A percentile compares a stretch with the other conserved stretches of the same genome.
These are phyloP conservation scores for Fraxinus floribunda DNA, from an alignment of 305 asterid species.

Conservation along the genomic window DNA sequence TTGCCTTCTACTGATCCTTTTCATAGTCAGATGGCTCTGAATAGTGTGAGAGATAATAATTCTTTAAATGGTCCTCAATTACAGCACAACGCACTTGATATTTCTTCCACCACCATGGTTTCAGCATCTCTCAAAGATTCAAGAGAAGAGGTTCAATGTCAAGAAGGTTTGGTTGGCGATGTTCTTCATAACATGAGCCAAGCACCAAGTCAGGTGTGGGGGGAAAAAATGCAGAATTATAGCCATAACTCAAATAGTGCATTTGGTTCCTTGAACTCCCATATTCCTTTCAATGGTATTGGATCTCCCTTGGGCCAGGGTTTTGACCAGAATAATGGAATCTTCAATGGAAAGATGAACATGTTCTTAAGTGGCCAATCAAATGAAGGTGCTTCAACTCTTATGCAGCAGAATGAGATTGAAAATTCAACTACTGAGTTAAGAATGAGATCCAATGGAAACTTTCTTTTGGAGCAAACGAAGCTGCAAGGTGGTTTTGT, in stretches of 20 bases:
- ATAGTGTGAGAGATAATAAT: constrained; percentile 33
- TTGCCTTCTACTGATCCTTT: constrained; percentile 41
- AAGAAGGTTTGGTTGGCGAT: constrained; percentile 28
- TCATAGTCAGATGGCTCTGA: constrained; percentile 43
- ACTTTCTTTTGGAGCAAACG: constrained; percentile 52
- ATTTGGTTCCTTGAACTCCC: constrained; percentile 39
- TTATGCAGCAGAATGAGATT: constrained; percentile 41
- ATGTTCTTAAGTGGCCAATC: constrained; percentile 42
- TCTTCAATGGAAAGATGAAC: constrained; percentile 39
- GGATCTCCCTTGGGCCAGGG: constrained; percentile 37
- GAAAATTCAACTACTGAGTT: constrained; percentile 37
- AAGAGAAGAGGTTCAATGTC: constrained; percentile 35
- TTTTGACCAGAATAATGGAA: constrained; percentile 33
- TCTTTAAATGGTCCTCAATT: constrained; percentile 28
- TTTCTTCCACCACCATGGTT: constrained; percentile 43
- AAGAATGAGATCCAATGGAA: constrained; percentile 47
- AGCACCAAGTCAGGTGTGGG: constrained; percentile 40
- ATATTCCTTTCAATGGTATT: constrained; percentile 30
- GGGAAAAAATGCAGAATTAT: constrained; percentile 41
- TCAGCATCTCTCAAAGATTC: constrained; percentile 44
- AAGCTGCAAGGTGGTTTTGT: constrained; percentile 55
- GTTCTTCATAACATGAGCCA: constrained; percentile 34
- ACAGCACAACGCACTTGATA: constrained; percentile 34
- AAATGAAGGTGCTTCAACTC: constrained; percentile 42
- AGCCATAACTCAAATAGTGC: constrained; percentile 34